Evolutionary conservation across 2,329 filamentous ascomycete species (phyloP).

Genomic region (Westerdykella sp.): DNA sequence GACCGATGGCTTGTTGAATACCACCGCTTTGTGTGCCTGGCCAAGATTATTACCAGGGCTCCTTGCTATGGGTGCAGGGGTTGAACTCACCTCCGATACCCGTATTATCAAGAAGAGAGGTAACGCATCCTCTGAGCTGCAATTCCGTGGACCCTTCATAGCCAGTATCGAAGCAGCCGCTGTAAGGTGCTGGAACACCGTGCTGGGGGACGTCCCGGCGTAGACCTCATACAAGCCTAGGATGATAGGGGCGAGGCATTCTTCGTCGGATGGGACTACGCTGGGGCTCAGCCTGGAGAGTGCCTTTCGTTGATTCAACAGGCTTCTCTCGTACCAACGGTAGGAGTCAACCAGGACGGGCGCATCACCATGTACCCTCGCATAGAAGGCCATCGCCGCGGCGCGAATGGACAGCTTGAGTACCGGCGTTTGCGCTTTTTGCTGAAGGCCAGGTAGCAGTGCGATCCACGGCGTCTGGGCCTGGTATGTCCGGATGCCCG

Average conservation of each 20-base stretch:
- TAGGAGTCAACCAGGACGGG: slow-evolving; percentile 27
- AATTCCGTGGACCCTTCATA: slow-evolving; percentile 26
- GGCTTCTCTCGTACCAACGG: slow-evolving; percentile 27
- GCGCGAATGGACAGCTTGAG: slow-evolving; percentile 27
- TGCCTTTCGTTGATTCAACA: slow-evolving; percentile 20
- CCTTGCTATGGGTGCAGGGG: not conserved
- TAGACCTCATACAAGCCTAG: slow-evolving; percentile 27
- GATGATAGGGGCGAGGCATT: slow-evolving; percentile 26
- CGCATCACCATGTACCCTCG: slow-evolving; percentile 23
- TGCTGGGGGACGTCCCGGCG: slow-evolving; percentile 22
- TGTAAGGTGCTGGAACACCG: slow-evolving; percentile 24
- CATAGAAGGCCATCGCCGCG: slow-evolving; percentile 30
- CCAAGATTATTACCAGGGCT: slow-evolving; percentile 5
- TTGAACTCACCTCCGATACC: slow-evolving; percentile 20
- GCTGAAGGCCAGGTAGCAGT: slow-evolving; percentile 16
- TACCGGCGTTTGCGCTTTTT: slow-evolving; percentile 17
- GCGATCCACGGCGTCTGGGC: slow-evolving; percentile 24
- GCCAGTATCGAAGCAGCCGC: slow-evolving; percentile 26
- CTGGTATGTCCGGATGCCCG: slow-evolving; percentile 11
- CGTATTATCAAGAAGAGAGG: slow-evolving; percentile 27
- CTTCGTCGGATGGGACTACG: slow-evolving; percentile 23
- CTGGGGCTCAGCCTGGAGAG: slow-evolving; percentile 11
- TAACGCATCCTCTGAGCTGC: slow-evolving; percentile 16
- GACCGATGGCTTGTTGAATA: slow-evolving; percentile 23
- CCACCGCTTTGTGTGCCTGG: slow-evolving; percentile 21